A percentile compares a stretch with the other conserved stretches of the same genome.
phyloP scores from a whole-genome alignment of 2,329 filamentous ascomycete species.

The Cryphonectria radicalis region DNA sequence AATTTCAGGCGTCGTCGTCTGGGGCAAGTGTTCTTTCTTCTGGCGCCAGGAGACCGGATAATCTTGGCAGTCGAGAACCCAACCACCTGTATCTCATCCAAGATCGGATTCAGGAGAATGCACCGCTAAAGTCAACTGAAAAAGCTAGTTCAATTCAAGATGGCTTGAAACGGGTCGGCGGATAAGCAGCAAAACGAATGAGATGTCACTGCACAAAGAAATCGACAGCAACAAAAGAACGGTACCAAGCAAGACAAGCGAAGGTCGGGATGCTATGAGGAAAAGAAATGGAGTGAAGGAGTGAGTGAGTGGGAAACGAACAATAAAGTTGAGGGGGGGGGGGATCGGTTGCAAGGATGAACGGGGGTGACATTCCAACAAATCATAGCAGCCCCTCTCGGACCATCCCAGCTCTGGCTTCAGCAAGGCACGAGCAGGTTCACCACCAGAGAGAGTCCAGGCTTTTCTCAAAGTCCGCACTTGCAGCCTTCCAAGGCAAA shows the following conservation, averaged over 20 bases:
- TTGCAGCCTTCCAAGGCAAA: constrained; percentile 10
- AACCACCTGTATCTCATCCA: constrained; percentile 12
- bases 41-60: constrained; percentile 8
- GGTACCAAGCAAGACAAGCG: constrained; percentile 5
- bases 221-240: constrained; percentile 17
- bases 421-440: not conserved
- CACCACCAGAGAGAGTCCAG: not conserved
- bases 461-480: not conserved
- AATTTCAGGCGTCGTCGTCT: not conserved
- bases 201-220: constrained; percentile 4
- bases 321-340: constrained; percentile 22
- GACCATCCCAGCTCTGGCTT: not conserved
- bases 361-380: constrained; percentile 14
- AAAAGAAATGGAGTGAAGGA: constrained; percentile 3
- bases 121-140: not conserved
- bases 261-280: constrained; percentile 18
- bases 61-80: constrained; percentile 9
- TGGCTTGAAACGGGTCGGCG: not conserved
- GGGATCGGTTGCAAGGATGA: constrained; percentile 27
- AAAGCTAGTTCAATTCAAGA: not conserved
- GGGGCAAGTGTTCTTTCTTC: not conserved
- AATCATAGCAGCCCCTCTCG: constrained; percentile 18
- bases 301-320: constrained; percentile 7
- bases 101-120: constrained; percentile 8
- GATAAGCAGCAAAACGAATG: constrained; percentile 17